These are phyloP conservation scores for Corynascus novoguineensis DNA, from an alignment of 495 filamentous ascomycete genomes.

Conservation along the genomic window DNA sequence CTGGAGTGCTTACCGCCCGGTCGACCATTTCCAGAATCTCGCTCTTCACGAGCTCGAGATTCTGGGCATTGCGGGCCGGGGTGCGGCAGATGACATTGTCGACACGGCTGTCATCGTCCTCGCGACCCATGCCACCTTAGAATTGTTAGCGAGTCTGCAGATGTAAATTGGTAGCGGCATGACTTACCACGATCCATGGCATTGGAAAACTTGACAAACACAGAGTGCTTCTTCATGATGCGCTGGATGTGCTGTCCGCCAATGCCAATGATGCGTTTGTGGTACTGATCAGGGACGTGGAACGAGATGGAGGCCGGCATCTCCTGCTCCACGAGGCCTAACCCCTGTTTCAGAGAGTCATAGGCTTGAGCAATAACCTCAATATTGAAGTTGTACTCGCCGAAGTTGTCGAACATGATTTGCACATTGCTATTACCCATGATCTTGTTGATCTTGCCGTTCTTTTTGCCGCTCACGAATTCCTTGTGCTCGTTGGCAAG, in stretches of 20 bases:
- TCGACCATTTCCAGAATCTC: constrained; percentile 99
- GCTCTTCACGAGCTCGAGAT: constrained; percentile 92
- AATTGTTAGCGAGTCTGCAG: background rate
- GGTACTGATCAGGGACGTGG: constrained; percentile 98
- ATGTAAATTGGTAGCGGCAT: background rate
- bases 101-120: constrained; percentile 96
- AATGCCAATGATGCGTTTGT: constrained; percentile 98
- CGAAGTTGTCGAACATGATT: constrained; percentile 97
- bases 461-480: constrained; percentile 98
- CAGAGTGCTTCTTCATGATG: constrained; percentile 99
- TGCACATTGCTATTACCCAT: constrained; percentile 99
- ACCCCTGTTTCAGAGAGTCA: constrained; percentile 83
- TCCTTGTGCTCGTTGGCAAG: constrained; percentile 99
- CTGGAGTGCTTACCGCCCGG: constrained; percentile 60
- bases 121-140: constrained; percentile 76
- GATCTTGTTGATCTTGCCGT: constrained; percentile 99
- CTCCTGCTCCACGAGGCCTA: constrained; percentile 93
- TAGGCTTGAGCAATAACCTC: constrained; percentile 89
- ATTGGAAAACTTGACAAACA: constrained; percentile 99
- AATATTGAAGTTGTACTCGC: constrained; percentile 99
- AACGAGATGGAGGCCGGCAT: constrained; percentile 99
- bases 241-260: constrained; percentile 98
- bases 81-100: constrained; percentile 99
- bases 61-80: constrained; percentile 92
- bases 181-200: constrained; percentile 80